These are phyloP conservation scores for Heterobasidion annosum DNA, from an alignment of 1,284 basidiomycete genomes.

Conservation along the genomic window DNA sequence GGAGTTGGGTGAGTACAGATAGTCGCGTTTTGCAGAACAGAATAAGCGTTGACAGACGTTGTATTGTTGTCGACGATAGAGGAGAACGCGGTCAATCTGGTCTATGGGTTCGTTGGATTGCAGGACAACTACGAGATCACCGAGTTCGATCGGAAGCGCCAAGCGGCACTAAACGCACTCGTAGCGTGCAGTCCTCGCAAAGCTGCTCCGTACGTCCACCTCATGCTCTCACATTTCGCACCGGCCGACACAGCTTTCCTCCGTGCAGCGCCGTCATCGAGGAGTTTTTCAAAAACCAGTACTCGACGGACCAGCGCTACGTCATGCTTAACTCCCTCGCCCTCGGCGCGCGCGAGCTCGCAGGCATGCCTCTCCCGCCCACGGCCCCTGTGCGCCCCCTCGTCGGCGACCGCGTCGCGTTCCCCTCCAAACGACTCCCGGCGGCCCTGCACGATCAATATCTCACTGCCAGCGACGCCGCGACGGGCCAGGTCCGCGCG, in stretches of 20 bases:
- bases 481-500: conserved; percentile 31
- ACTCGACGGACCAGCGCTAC: conserved; percentile 79
- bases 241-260: neutral
- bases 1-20: conserved; percentile 63
- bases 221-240: conserved; percentile 1
- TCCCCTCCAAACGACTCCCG: conserved; percentile 79
- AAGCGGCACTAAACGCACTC: conserved; percentile 71
- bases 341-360: conserved; percentile 78
- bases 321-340: conserved; percentile 83
- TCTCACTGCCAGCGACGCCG: conserved; percentile 24
- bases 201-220: conserved; percentile 64
- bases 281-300: conserved; percentile 89
- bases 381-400: conserved; percentile 23
- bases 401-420: conserved; percentile 34
- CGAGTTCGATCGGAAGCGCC: conserved; percentile 71
- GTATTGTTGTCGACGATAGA: conserved; percentile 30
- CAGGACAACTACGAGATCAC: conserved; percentile 81
- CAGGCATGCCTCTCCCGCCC: conserved; percentile 51
- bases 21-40: neutral
- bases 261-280: conserved; percentile 68
- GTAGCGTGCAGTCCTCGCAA: conserved; percentile 71
- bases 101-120: conserved; percentile 64
- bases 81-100: conserved; percentile 84
- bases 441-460: conserved; percentile 61
- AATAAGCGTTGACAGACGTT: neutral